Base-by-base conservation (phyloP, 768 basidiomycete species). In the Chalciporus piperatus region DNA sequence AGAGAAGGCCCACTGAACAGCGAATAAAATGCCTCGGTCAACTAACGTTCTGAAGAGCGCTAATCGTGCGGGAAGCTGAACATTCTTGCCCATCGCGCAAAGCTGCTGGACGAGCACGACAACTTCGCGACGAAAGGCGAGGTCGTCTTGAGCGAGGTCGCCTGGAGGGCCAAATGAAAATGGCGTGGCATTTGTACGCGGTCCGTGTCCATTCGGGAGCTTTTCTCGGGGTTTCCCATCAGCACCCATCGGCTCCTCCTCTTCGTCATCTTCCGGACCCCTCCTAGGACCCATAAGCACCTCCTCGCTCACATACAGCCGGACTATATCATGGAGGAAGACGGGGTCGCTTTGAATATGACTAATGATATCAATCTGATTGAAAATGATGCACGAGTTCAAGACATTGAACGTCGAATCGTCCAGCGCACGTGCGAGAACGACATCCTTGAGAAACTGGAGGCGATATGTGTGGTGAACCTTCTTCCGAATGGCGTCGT, bases 381-480 rank as follows among this genome's bases (percentile, higher is more conserved):
- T 97, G 80, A 95, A 98, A 65, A 98, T 92, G 68, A 99, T 93
- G 71, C 91, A 91, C 2, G 92, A 94, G 71, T 94, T 98, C 64
- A 98, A 82, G 61, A 97, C 92, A 63, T 92, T 93, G 79, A 98
- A 96, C 0, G 95, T 98, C 2, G 91, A 88, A 69, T 99, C 97
- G 62, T 99, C 97, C 44, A 98, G 81, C 1, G 87, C 86, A 16
- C 97, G 87, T 1, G 94, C 92, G 44, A 99, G 88, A 38, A 99
- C 92, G 52, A 99, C 96, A 67, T 99, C 97, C 69, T 98, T 98
- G 63, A 99, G 86, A 71, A 93, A 98, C 64, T 93, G 92, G 7
- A 99, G 80, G 17, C 97, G 91, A 68, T 98, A 98, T 3, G 94
- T 98, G 65, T 97, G 93, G 70, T 98, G 96, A 23, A 98, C 88